These are phyloP conservation scores for Cucumis cinereus DNA, from an alignment of 306 rosid species.

Conservation along the genomic window DNA sequence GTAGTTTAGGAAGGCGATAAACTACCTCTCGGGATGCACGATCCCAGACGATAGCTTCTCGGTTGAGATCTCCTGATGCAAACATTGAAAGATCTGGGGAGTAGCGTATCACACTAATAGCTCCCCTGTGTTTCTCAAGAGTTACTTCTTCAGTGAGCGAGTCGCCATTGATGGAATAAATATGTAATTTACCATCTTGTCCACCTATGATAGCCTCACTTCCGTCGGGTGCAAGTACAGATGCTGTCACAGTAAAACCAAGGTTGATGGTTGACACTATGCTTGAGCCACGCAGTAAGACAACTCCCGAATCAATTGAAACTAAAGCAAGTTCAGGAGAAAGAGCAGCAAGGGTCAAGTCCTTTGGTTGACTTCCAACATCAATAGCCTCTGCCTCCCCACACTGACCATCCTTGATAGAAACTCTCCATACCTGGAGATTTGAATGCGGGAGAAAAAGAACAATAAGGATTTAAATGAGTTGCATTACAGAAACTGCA, in stretches of 20 bases:
- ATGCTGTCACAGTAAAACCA: constrained; percentile 78
- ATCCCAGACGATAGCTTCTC: constrained; percentile 94
- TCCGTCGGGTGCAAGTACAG: constrained; percentile 80
- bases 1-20: background rate
- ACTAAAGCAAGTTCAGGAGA: constrained; percentile 79
- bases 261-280: constrained; percentile 67
- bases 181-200: constrained; percentile 77
- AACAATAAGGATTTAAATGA: background rate
- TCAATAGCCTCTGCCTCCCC: constrained; percentile 77
- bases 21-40: constrained; percentile 56
- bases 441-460: background rate
- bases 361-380: constrained; percentile 89
- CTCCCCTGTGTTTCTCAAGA: constrained; percentile 90
- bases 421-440: constrained; percentile 62
- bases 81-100: constrained; percentile 90
- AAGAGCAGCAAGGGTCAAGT: constrained; percentile 63
- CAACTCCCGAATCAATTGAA: constrained; percentile 74
- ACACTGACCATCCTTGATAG: constrained; percentile 50
- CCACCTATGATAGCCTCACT: constrained; percentile 90
- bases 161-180: constrained; percentile 59
- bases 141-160: constrained; percentile 69
- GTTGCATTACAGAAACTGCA: background rate
- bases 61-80: constrained; percentile 92
- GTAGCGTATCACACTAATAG: constrained; percentile 68
- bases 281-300: constrained; percentile 61